Percentiles rank a stretch among this genome's conserved stretches.
Evolutionary conservation across 2,329 filamentous ascomycete genomes (phyloP).

Genomic region (Pleochaeta shiraiana): DNA sequence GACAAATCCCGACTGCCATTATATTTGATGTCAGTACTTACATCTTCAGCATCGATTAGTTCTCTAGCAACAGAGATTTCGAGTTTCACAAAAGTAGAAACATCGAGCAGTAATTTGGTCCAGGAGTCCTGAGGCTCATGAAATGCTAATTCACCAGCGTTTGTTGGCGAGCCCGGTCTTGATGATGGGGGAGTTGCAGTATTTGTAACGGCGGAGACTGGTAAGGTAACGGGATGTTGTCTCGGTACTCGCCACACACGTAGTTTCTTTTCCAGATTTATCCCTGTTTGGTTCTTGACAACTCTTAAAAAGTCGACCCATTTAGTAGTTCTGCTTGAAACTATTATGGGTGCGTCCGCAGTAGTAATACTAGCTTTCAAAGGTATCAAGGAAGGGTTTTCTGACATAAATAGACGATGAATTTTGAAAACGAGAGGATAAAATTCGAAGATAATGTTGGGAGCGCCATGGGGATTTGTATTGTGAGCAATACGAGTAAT

Average conservation of each 20-base stretch:
- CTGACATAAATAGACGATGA: slow-evolving; percentile 48
- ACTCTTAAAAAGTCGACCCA: slow-evolving; percentile 57
- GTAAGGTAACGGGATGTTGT: slow-evolving; percentile 13
- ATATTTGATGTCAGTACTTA: slow-evolving; percentile 51
- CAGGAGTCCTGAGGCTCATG: slow-evolving; percentile 20
- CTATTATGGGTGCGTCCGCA: slow-evolving; percentile 38
- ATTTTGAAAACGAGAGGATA: slow-evolving; percentile 71
- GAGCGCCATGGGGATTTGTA: slow-evolving; percentile 32
- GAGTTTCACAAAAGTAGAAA: slow-evolving; percentile 38
- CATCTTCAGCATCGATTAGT: slow-evolving; percentile 39
- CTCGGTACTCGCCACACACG: slow-evolving; percentile 28
- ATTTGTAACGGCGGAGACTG: slow-evolving; percentile 21
- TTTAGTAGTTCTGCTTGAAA: slow-evolving; percentile 46
- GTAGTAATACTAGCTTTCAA: slow-evolving; percentile 28
- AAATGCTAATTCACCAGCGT: slow-evolving; percentile 2
- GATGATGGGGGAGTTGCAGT: slow-evolving; percentile 21
- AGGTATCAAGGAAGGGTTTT: slow-evolving; percentile 34
- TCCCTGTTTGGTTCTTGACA: slow-evolving; percentile 44
- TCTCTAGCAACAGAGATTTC: slow-evolving; percentile 42
- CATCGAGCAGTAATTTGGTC: slow-evolving; percentile 24
- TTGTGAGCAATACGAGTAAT: slow-evolving; percentile 64
- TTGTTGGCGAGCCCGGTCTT: slow-evolving; percentile 14
- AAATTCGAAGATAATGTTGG: slow-evolving; percentile 62
- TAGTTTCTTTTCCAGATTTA: slow-evolving; percentile 51
- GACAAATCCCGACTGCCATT: slow-evolving; percentile 51